A percentile compares a stretch with the other conserved stretches of the same genome.
Evolutionary conservation across 2,329 filamentous ascomycete species (phyloP).

Genomic region (Verticillium albo-atrum): DNA sequence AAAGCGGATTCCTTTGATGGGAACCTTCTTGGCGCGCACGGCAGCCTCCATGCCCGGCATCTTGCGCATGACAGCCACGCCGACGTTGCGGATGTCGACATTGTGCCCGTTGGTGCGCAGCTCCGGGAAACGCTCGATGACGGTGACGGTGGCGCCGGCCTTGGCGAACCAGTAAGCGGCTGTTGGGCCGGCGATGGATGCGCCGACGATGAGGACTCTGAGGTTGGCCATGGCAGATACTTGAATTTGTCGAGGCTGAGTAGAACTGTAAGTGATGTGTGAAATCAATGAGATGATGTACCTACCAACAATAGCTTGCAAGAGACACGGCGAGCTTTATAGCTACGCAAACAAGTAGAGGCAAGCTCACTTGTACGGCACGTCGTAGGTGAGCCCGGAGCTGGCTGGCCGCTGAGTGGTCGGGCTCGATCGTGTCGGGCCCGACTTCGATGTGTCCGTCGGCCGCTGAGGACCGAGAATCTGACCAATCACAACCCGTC

Average conservation of each 20-base stretch:
- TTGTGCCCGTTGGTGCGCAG: constrained; percentile 23
- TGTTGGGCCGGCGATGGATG: constrained; percentile 25
- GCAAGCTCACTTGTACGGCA: background rate
- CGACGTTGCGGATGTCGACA: constrained; percentile 30
- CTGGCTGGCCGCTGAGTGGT: background rate
- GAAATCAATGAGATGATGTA: background rate
- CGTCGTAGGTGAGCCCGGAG: background rate
- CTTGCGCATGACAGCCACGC: constrained; percentile 30
- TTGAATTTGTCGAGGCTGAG: background rate
- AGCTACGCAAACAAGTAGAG: background rate
- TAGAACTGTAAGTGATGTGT: background rate
- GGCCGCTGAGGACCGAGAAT: background rate
- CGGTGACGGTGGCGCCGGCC: constrained; percentile 20
- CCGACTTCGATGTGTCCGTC: background rate
- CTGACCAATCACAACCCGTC: background rate
- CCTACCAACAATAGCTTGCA: background rate
- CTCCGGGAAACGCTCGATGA: constrained; percentile 31
- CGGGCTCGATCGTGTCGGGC: background rate
- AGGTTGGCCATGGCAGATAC: constrained; percentile 10
- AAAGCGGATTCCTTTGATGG: constrained; percentile 37
- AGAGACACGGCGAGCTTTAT: background rate
- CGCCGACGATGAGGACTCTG: constrained; percentile 23
- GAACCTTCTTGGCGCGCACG: constrained; percentile 20
- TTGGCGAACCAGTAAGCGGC: constrained; percentile 14
- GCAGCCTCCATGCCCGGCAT: constrained; percentile 32